Evolutionary conservation across 2,329 filamentous ascomycete genomes (phyloP), one percentile per base, ranked within the genome.

Genomic region (Cladosporium sp.): DNA sequence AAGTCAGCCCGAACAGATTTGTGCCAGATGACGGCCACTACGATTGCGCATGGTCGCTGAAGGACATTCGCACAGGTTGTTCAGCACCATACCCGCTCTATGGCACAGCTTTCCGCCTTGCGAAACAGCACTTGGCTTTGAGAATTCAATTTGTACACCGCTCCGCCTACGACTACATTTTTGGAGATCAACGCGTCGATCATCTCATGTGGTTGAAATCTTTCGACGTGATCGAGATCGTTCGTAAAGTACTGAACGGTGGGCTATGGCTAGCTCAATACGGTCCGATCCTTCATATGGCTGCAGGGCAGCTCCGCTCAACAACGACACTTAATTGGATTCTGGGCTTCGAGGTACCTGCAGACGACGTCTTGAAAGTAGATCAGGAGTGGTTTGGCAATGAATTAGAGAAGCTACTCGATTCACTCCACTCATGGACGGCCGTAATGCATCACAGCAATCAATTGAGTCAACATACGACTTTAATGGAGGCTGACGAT

Each of bases 111-210:
- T 31, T 18, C 5, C 29, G n/a, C 2, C 28, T 35, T 31, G 12
- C 35, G 35, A 37, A 37, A 37, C 12, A 37, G 12, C 4, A n/a
- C n/a, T 26, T 29, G 28, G 5, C 16, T n/a, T 1, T 11, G 6
- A 1, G 21, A 1, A 56, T 56, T 6, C 3, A 35, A 3, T 56
- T 56, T 23, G 29, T 61, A 31, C 58, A 61, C 16, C 26, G 58
- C 10, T 61, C 58, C 3, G 58, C 58, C 2, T 61, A 61, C 23
- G 58, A 61, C 37, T 61, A 61, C 37, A 46, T 61, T 12, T 12
- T 46, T 29, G 26, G 29, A 4, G 14, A 29, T 3, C 11, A 3
- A n/a, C n/a, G 26, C 5, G 3, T 2, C 26, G 2, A 26, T 18
- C 3, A 5, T n/a, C n/a, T 18, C 26, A 2, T 35, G 16, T 29